Evolutionary conservation across 441 rosid species (phyloP), one percentile per base, ranked within the genome.

Genomic region (Gossypium laxum): DNA sequence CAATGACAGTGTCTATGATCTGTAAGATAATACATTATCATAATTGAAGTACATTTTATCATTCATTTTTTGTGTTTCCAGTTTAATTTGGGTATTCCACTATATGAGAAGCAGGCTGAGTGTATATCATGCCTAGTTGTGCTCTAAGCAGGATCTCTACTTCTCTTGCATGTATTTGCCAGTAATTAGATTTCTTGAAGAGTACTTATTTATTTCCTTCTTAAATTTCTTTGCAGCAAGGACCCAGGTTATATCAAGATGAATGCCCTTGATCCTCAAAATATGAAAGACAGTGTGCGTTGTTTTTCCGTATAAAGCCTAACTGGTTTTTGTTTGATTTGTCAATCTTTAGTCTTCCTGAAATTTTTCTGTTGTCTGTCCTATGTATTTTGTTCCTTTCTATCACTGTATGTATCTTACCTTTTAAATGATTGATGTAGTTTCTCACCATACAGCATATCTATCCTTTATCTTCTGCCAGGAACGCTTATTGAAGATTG

Each of bases 401-500:
- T 10, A 10, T 12, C 6, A 7, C 5, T 6, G 14, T 18, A 30
- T 71, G 28, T 19, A 18, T 21, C 15, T 56, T 14, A 15, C 17
- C 48, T 30, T 52, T 45, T 18, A 10, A 19, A 43, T 24, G 56
- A 21, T 66, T 55, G 7, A 3, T 41, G 66, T 24, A 6, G 68
- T 60, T 52, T 11, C 43, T 71, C 28, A 43, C 51, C 30, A 5
- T 51, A 41, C 28, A 7, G 21, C 3, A 21, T 10, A 41, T 34
- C 52, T 71, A 15, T 73, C 30, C 54, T 61, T 28, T 45, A 15
- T 73, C 12, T 63, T 75, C 51, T 79, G 5, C 14, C 69, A 95
- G 98, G 99, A 92, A 84, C 98, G 93, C 50, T 82, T 95, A 66
- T 77, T 95, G 87, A 95, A 89, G 91, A 85, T 91, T 74, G 98